These are phyloP conservation scores for Cryptococcus floricola DNA, from an alignment of 1,284 basidiomycete genomes.

Conservation along the genomic window DNA sequence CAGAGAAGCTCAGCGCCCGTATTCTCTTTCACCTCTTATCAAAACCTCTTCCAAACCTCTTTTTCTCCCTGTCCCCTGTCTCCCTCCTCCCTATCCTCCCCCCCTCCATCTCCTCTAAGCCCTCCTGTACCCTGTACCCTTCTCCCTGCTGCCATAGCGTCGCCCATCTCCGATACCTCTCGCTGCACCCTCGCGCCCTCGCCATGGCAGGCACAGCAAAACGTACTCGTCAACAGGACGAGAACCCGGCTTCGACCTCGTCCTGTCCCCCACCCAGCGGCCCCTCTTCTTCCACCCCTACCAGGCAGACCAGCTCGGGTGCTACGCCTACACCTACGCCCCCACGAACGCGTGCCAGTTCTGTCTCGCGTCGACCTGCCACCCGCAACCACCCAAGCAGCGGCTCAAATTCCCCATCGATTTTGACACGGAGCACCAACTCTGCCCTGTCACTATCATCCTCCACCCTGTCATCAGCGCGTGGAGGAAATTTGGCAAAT, in stretches of 20 bases:
- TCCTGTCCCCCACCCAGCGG: constrained; percentile 3
- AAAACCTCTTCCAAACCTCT: neutral
- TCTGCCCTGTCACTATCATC: constrained; percentile 3
- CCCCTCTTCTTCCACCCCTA: constrained; percentile 6
- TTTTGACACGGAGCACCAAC: constrained; percentile 19
- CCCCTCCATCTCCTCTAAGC: neutral
- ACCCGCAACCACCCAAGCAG: constrained; percentile 12
- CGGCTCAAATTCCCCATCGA: constrained; percentile 15
- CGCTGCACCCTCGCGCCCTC: neutral
- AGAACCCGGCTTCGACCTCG: constrained; percentile 2
- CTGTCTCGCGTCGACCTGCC: constrained; percentile 1
- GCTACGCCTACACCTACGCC: constrained; percentile 1
- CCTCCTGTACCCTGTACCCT: neutral
- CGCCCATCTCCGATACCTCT: neutral
- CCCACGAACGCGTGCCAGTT: constrained; percentile 9
- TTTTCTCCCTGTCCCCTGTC: neutral
- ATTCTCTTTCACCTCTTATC: no score
- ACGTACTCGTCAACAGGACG: constrained; percentile 15
- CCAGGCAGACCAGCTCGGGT: constrained; percentile 6
- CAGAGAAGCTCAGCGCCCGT: no score
- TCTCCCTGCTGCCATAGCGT: neutral
- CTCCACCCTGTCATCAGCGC: constrained; percentile 1
- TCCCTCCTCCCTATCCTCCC: neutral
- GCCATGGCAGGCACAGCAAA: constrained; percentile 20
- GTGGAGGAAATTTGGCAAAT: neutral